These are phyloP conservation scores for Pugionium dolabratum DNA, from an alignment of 345 rosid species.

Conservation along the genomic window DNA sequence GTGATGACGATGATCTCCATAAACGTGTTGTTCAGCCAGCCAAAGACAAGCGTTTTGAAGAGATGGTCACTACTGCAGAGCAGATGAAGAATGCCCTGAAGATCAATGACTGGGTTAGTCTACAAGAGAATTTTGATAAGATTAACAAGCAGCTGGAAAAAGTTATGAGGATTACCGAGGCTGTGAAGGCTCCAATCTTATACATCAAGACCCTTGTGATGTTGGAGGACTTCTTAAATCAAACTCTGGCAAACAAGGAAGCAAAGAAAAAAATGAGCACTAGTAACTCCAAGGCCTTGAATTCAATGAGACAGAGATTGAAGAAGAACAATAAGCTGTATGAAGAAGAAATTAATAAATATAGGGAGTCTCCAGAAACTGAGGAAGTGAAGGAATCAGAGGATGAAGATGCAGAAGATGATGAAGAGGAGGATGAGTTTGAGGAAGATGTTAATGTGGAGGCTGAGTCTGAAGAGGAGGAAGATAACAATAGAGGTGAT, in stretches of 20 bases:
- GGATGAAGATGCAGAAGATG: slow-evolving; percentile 53
- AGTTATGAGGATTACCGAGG: slow-evolving; percentile 78
- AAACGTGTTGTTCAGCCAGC: slow-evolving; percentile 82
- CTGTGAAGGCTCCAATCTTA: slow-evolving; percentile 66
- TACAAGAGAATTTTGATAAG: slow-evolving; percentile 87
- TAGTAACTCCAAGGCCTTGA: slow-evolving; percentile 92
- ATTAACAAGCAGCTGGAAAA: slow-evolving; percentile 94
- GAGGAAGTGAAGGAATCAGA: slow-evolving; percentile 62
- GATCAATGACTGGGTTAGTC: slow-evolving; percentile 93
- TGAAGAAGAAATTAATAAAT: slow-evolving; percentile 75
- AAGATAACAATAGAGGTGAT: slow-evolving; percentile 40
- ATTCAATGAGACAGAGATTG: slow-evolving; percentile 90
- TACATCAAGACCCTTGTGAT: slow-evolving; percentile 81
- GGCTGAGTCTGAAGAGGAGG: slow-evolving; percentile 52
- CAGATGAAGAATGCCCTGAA: slow-evolving; percentile 94
- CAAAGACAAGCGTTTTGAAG: slow-evolving; percentile 88
- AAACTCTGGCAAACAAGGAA: slow-evolving; percentile 87
- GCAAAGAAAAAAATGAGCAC: slow-evolving; percentile 97
- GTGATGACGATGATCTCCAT: slow-evolving; percentile 64
- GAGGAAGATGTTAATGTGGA: slow-evolving; percentile 39
- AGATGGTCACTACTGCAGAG: slow-evolving; percentile 69
- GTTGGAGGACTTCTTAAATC: slow-evolving; percentile 84
- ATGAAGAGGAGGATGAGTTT: slow-evolving; percentile 56
- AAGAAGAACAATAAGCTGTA: slow-evolving; percentile 87
- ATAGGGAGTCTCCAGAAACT: slow-evolving; percentile 68